These are phyloP conservation scores for Chalara sp. DNA, from an alignment of 2,329 filamentous ascomycete species.

Conservation along the genomic window DNA sequence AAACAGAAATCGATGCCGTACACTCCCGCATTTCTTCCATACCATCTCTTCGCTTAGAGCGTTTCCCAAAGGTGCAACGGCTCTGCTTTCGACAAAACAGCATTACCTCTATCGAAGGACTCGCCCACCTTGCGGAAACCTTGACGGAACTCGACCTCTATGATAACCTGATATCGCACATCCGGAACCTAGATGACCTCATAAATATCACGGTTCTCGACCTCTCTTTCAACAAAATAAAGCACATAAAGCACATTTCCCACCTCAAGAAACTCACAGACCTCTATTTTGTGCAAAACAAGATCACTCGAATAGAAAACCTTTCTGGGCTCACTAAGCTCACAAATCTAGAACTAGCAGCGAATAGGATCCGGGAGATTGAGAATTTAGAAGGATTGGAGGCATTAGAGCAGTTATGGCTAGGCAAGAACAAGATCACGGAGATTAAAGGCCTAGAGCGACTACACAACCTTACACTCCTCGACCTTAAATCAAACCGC, in stretches of 20 bases:
- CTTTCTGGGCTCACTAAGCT: conserved; percentile 69
- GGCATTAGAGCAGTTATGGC: conserved; percentile 82
- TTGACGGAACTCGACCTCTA: conserved; percentile 88
- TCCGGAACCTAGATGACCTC: conserved; percentile 75
- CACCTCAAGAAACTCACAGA: conserved; percentile 74
- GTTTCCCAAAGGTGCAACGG: conserved; percentile 69
- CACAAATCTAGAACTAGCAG: conserved; percentile 81
- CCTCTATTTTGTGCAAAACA: conserved; percentile 90
- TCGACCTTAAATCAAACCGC: conserved; percentile 94
- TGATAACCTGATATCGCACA: conserved; percentile 87
- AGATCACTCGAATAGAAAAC: conserved; percentile 81
- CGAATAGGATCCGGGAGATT: conserved; percentile 86
- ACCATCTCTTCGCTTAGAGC: conserved; percentile 68
- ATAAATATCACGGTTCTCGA: conserved; percentile 73
- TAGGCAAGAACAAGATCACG: conserved; percentile 95
- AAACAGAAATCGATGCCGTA: conserved; percentile 80
- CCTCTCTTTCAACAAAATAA: conserved; percentile 98
- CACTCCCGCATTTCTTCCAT: conserved; percentile 81
- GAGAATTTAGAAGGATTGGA: conserved; percentile 72
- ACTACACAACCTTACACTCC: conserved; percentile 73
- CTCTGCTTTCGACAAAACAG: conserved; percentile 91
- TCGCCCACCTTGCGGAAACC: conserved; percentile 56
- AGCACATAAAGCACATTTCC: conserved; percentile 86
- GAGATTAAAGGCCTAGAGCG: conserved; percentile 70
- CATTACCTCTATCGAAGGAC: conserved; percentile 73